phyloP scores from a whole-genome alignment of 2,329 filamentous ascomycete species.

The Lachnellula hyalina region DNA sequence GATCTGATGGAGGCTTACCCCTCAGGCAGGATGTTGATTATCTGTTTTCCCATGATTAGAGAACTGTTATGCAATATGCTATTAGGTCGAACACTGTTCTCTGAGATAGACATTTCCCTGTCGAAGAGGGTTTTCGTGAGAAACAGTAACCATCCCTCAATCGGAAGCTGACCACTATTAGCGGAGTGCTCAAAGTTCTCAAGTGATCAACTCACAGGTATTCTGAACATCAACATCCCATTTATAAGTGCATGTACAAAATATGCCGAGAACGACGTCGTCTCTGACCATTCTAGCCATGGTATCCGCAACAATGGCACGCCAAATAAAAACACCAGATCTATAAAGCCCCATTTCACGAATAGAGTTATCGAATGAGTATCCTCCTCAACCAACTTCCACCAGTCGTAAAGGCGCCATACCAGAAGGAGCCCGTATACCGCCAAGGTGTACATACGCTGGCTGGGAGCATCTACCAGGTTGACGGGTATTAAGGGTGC shows the following conservation, averaged over 20 bases:
- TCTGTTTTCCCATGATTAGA: constrained; percentile 91
- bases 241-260: constrained; percentile 67
- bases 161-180: constrained; percentile 52
- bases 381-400: constrained; percentile 71
- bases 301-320: constrained; percentile 86
- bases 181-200: not conserved
- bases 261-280: constrained; percentile 64
- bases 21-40: constrained; percentile 95
- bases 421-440: constrained; percentile 70
- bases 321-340: constrained; percentile 81
- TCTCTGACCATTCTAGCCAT: constrained; percentile 82
- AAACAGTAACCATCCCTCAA: constrained; percentile 66
- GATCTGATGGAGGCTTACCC: constrained; percentile 48
- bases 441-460: constrained; percentile 81
- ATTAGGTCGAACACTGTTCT: constrained; percentile 82
- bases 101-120: constrained; percentile 88
- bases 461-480: constrained; percentile 82
- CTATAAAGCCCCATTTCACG: constrained; percentile 87
- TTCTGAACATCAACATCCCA: constrained; percentile 87
- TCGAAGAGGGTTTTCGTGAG: constrained; percentile 82
- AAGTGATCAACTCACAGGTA: constrained; percentile 53
- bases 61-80: constrained; percentile 87
- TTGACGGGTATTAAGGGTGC: constrained; percentile 72
- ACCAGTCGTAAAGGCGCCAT: constrained; percentile 86
- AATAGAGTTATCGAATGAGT: constrained; percentile 86